Evolutionary conservation across 1,284 basidiomycete species (phyloP).

Genomic region (Xerocomus minutiporus): DNA sequence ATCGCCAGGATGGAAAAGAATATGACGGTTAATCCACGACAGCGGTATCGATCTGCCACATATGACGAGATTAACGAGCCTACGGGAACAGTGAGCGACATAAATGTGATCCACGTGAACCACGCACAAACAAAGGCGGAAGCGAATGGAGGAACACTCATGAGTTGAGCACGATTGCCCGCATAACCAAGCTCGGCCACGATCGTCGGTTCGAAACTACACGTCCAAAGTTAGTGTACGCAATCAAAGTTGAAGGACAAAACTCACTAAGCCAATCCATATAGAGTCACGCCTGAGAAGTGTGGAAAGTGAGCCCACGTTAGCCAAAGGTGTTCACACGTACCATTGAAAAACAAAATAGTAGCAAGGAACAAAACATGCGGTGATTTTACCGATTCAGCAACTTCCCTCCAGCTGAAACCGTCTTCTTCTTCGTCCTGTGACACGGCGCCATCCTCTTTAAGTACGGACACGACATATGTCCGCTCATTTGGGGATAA

Average conservation of each 20-base stretch:
- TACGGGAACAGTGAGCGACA: slow-evolving; percentile 12
- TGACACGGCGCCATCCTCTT: slow-evolving; percentile 30
- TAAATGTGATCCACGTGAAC: not conserved
- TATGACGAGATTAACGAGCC: slow-evolving; percentile 40
- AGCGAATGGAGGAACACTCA: slow-evolving; percentile 48
- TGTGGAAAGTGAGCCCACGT: slow-evolving; percentile 16
- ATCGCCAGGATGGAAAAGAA: slow-evolving; percentile 36
- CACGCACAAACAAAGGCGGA: slow-evolving; percentile 42
- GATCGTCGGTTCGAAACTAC: slow-evolving; percentile 52
- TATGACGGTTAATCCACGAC: slow-evolving; percentile 39
- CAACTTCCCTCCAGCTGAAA: slow-evolving; percentile 37
- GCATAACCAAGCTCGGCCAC: slow-evolving; percentile 44
- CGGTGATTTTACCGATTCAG: slow-evolving; percentile 36
- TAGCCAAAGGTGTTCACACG: not conserved
- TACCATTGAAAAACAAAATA: slow-evolving; percentile 28
- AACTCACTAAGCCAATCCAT: slow-evolving; percentile 37
- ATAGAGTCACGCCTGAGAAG: slow-evolving; percentile 37
- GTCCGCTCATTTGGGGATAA: slow-evolving; percentile 40
- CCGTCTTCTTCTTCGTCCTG: slow-evolving; percentile 32
- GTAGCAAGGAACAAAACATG: slow-evolving; percentile 31
- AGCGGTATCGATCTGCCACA: slow-evolving; percentile 41
- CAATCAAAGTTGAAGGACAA: not conserved
- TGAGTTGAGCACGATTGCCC: slow-evolving; percentile 42
- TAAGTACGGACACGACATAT: slow-evolving; percentile 33
- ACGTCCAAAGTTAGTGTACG: not conserved